Evolutionary conservation across 1,284 basidiomycete genomes (phyloP).

Genomic region (Ustilago xerochloae): DNA sequence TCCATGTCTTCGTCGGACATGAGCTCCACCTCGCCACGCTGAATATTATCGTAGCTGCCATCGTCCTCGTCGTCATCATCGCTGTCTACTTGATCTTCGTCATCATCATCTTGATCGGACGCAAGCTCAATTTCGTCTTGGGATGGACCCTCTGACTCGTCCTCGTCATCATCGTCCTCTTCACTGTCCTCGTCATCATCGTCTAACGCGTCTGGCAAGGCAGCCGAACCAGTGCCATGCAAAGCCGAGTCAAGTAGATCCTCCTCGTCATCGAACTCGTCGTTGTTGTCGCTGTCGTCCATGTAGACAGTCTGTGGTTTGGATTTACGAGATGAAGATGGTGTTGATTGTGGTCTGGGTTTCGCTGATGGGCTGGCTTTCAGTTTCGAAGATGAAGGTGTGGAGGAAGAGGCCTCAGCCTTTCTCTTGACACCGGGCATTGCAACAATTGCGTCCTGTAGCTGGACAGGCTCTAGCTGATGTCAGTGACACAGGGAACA

Average conservation of each 20-base stretch:
- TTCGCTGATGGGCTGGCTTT: slow-evolving; percentile 14
- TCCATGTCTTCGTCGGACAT: slow-evolving; percentile 66
- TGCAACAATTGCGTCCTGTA: not conserved
- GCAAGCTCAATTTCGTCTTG: slow-evolving; percentile 35
- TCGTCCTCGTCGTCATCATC: slow-evolving; percentile 33
- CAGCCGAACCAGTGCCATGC: slow-evolving; percentile 42
- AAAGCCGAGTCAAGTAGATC: slow-evolving; percentile 49
- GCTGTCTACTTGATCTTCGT: slow-evolving; percentile 8
- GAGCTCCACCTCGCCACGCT: slow-evolving; percentile 36
- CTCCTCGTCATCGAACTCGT: slow-evolving; percentile 62
- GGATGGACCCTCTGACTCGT: slow-evolving; percentile 29
- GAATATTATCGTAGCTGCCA: slow-evolving; percentile 49
- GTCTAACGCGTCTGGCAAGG: slow-evolving; percentile 26
- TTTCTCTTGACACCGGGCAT: slow-evolving; percentile 57
- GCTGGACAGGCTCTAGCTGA: not conserved
- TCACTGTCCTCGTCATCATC: slow-evolving; percentile 55
- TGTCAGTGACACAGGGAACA: not conserved
- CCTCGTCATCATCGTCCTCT: slow-evolving; percentile 52
- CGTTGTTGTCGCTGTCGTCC: slow-evolving; percentile 53
- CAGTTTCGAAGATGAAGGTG: slow-evolving; percentile 27
- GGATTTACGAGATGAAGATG: slow-evolving; percentile 8
- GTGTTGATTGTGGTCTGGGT: slow-evolving; percentile 14
- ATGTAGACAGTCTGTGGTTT: slow-evolving; percentile 9
- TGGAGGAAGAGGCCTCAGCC: slow-evolving; percentile 22
- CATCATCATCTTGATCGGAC: slow-evolving; percentile 29